A percentile compares a stretch with the other conserved stretches of the same genome.
Conservation (phyloP, 768 basidiomycete species). For the Agaricus blazei region DNA sequence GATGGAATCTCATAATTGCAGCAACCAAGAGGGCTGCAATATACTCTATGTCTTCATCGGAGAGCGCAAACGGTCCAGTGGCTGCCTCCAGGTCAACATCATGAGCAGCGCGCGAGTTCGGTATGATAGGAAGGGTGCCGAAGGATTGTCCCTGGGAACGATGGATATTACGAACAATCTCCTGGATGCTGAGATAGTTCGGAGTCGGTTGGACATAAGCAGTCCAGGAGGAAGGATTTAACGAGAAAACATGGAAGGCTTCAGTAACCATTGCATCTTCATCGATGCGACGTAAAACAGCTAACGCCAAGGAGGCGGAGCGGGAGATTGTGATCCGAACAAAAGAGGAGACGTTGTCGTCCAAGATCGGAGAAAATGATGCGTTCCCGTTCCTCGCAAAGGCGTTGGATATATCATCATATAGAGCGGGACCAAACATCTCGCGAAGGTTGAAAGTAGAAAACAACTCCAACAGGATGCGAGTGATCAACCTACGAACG, state of each 20-base stretch:
- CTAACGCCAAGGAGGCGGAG: background rate
- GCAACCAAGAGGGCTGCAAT: slow-evolving; percentile 1
- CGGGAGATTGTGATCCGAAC: background rate
- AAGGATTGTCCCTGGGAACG: background rate
- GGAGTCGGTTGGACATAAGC: background rate
- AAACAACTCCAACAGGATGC: background rate
- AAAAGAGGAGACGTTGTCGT: background rate
- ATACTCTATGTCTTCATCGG: background rate
- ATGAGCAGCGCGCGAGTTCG: background rate
- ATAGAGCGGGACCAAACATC: background rate
- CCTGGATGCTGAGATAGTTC: background rate
- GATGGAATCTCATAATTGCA: background rate
- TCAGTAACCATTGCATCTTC: background rate
- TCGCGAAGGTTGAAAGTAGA: background rate
- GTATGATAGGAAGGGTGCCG: background rate
- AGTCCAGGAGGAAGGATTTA: background rate
- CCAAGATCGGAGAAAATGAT: background rate
- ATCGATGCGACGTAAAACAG: background rate
- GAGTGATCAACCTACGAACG: background rate
- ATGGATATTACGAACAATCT: background rate
- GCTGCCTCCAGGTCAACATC: background rate
- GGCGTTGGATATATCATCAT: background rate
- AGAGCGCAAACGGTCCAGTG: background rate
- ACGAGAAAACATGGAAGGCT: background rate
- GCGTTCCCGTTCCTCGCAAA: background rate